A percentile compares a stretch with the other conserved stretches of the same genome.
These are phyloP conservation scores for Podospora bellae-mahoneyi DNA, from an alignment of 495 filamentous ascomycete genomes.

Conservation along the genomic window DNA sequence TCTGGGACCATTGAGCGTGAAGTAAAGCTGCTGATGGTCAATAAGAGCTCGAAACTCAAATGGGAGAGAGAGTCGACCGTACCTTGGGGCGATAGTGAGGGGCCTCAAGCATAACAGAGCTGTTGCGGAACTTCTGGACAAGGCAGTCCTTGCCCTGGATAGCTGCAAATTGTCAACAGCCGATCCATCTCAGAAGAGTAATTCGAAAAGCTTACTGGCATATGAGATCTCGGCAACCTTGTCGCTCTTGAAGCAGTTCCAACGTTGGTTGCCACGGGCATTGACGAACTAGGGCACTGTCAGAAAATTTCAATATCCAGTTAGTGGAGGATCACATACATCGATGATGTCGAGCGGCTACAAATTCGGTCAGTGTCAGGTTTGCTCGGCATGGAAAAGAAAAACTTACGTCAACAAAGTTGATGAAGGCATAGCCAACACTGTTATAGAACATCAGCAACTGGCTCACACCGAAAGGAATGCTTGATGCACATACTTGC, in stretches of 20 bases:
- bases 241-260: constrained; percentile 79
- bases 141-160: constrained; percentile 89
- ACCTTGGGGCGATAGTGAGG: constrained; percentile 82
- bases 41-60: constrained; percentile 1
- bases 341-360: constrained; percentile 71
- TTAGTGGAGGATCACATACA: constrained; percentile 41
- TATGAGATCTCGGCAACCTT: constrained; percentile 91
- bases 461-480: neutral
- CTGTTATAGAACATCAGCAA: constrained; percentile 48
- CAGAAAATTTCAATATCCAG: constrained; percentile 22
- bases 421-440: constrained; percentile 97
- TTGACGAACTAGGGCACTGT: constrained; percentile 62
- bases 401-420: constrained; percentile 75
- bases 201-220: constrained; percentile 62
- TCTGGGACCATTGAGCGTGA: constrained; percentile 41
- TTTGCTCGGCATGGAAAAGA: neutral
- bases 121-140: constrained; percentile 93
- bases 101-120: constrained; percentile 85
- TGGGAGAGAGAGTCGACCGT: constrained; percentile 13
- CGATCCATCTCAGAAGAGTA: neutral
- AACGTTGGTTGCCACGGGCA: constrained; percentile 65
- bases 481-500: constrained; percentile 62
- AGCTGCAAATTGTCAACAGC: constrained; percentile 47
- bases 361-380: constrained; percentile 30
- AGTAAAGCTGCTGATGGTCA: constrained; percentile 47